Percentiles rank a stretch among this genome's conserved stretches.
phyloP scores from a whole-genome alignment of 768 basidiomycete genomes.

The Lactarius sp. region DNA sequence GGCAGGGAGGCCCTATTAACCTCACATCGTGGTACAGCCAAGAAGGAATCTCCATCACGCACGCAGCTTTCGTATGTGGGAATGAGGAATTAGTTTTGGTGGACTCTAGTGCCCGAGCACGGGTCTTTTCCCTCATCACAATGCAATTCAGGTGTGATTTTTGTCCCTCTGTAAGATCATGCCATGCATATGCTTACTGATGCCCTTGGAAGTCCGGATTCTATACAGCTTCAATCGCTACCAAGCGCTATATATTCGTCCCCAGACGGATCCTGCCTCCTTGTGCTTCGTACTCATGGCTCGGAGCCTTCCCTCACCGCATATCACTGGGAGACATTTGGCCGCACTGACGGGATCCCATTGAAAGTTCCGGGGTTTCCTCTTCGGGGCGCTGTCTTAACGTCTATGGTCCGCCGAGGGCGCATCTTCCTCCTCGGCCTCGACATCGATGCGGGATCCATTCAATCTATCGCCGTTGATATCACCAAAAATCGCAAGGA shows the following conservation, averaged over 20 bases:
- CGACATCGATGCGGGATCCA: constrained; percentile 32
- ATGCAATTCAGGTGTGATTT: constrained; percentile 42
- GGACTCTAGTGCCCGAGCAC: constrained; percentile 39
- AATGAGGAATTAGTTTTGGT: constrained; percentile 50
- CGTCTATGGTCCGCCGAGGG: constrained; percentile 35
- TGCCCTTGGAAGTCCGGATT: constrained; percentile 39
- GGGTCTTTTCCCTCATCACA: constrained; percentile 51
- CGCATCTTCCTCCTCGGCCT: constrained; percentile 40
- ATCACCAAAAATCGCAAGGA: constrained; percentile 54
- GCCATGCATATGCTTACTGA: background rate
- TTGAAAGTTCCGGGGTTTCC: constrained; percentile 33
- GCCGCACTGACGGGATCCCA: constrained; percentile 42
- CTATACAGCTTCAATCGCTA: constrained; percentile 34
- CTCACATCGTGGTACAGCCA: constrained; percentile 42
- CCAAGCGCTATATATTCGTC: constrained; percentile 40
- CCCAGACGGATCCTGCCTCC: constrained; percentile 51
- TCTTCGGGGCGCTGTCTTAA: constrained; percentile 32
- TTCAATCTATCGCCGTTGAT: constrained; percentile 43
- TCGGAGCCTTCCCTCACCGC: constrained; percentile 31
- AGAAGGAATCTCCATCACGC: constrained; percentile 29
- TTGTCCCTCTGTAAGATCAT: too few relatives aligned
- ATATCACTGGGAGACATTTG: constrained; percentile 56
- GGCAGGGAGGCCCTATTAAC: constrained; percentile 38
- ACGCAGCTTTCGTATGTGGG: constrained; percentile 42
- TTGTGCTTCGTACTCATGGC: constrained; percentile 31